phyloP scores from a whole-genome alignment of 768 basidiomycete species.

The Mrakia frigida region DNA sequence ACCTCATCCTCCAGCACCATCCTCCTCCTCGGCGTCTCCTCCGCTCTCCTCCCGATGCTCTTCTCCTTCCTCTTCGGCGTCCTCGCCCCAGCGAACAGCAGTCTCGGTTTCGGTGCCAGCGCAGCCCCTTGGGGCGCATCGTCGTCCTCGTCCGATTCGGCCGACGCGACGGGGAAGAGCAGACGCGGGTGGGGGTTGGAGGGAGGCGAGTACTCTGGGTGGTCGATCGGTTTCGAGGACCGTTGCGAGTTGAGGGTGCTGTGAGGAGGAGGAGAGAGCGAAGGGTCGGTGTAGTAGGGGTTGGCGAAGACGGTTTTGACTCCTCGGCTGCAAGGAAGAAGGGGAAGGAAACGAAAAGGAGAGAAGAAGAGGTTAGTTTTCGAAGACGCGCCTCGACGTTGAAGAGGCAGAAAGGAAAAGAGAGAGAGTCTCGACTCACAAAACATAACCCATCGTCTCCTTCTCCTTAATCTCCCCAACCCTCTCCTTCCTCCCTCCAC shows the following conservation, averaged over 20 bases:
- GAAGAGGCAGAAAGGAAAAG: no score
- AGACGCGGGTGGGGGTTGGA: conserved; percentile 20
- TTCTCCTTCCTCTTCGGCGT: not conserved
- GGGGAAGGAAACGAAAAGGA: not conserved
- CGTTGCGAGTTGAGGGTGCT: not conserved
- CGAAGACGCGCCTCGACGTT: no score
- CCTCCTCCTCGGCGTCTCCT: not conserved
- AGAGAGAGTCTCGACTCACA: not conserved
- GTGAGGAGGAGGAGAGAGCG: not conserved
- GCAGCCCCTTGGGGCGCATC: not conserved
- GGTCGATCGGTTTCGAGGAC: not conserved
- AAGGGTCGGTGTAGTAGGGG: conserved; percentile 12
- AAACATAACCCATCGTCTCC: conserved; percentile 25
- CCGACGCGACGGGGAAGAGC: conserved; percentile 19
- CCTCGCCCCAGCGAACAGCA: not conserved
- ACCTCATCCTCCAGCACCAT: not conserved
- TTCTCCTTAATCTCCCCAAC: conserved; percentile 22
- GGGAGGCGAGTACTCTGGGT: conserved; percentile 14
- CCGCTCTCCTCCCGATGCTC: not conserved
- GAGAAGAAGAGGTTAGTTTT: not conserved
- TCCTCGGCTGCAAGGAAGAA: conserved; percentile 6
- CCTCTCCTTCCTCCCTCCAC: not conserved
- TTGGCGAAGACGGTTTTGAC: conserved; percentile 24
- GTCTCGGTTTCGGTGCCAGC: not conserved
- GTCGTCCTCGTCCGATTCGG: conserved; percentile 22